phyloP scores from a whole-genome alignment of 768 basidiomycete genomes.

The Sarcodon sp. region DNA sequence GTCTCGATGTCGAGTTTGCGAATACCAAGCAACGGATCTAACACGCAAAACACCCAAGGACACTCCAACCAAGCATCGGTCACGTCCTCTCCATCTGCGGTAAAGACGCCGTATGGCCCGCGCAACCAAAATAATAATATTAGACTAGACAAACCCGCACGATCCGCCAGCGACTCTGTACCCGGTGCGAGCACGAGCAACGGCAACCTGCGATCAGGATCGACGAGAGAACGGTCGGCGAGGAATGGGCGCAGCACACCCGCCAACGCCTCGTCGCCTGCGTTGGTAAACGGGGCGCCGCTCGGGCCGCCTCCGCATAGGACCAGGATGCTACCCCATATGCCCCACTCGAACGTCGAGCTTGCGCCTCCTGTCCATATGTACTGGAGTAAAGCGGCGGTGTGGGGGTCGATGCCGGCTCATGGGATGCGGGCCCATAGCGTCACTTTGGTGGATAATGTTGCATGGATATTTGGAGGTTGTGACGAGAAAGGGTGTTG shows the following conservation, averaged over 20 bases:
- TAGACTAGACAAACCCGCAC: too few relatives aligned
- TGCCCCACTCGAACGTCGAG: conserved; percentile 49
- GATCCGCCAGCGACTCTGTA: too few relatives aligned
- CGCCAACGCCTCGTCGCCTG: not conserved
- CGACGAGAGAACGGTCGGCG: not conserved
- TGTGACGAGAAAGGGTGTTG: conserved; percentile 71
- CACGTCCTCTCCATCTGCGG: too few relatives aligned
- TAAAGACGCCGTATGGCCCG: too few relatives aligned
- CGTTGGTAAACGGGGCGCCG: not conserved
- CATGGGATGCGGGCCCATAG: conserved; percentile 72
- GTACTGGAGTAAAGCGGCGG: conserved; percentile 81
- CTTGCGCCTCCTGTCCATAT: conserved; percentile 60
- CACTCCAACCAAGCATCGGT: too few relatives aligned
- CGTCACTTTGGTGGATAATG: conserved; percentile 70
- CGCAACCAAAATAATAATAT: too few relatives aligned
- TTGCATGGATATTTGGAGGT: conserved; percentile 84
- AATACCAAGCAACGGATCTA: too few relatives aligned
- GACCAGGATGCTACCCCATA: conserved; percentile 35
- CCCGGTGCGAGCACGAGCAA: too few relatives aligned
- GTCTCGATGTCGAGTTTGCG: too few relatives aligned
- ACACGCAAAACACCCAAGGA: too few relatives aligned
- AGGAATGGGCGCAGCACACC: not conserved
- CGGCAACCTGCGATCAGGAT: too few relatives aligned
- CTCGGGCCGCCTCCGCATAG: conserved; percentile 17
- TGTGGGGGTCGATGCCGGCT: conserved; percentile 56